Evolutionary conservation across 805 yeast genomes (phyloP).

Genomic region (Kregervanrija fluxuum): DNA sequence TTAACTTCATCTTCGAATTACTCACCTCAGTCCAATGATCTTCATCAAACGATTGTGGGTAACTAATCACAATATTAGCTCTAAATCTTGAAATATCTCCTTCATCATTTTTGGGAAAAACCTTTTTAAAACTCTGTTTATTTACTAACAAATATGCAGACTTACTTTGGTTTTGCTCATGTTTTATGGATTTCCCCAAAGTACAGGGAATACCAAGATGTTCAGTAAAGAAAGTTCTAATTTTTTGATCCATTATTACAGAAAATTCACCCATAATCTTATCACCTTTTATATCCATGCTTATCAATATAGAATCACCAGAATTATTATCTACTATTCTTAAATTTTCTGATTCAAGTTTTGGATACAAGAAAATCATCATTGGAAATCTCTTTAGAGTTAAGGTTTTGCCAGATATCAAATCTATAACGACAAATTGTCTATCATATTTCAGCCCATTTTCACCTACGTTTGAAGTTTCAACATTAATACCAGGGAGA

Average conservation of each 20-base stretch:
- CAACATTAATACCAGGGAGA: slow-evolving; percentile 29
- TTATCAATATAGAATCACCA: no score
- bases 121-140: slow-evolving; percentile 22
- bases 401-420: slow-evolving; percentile 21
- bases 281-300: no score
- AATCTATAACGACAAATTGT: slow-evolving; percentile 30
- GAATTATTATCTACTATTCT: not conserved
- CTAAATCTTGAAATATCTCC: slow-evolving; percentile 23
- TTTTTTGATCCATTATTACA: slow-evolving; percentile 14
- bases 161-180: slow-evolving; percentile 24
- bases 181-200: slow-evolving; percentile 19
- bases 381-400: slow-evolving; percentile 27
- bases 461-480: slow-evolving; percentile 20
- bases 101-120: slow-evolving; percentile 3
- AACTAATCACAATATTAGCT: slow-evolving; percentile 31
- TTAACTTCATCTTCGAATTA: slow-evolving; percentile 11
- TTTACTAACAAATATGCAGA: slow-evolving; percentile 33
- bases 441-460: slow-evolving; percentile 35
- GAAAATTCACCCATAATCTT: slow-evolving; percentile 6
- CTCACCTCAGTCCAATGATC: slow-evolving; percentile 28
- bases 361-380: slow-evolving; percentile 32
- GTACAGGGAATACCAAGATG: slow-evolving; percentile 30
- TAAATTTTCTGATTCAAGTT: slow-evolving; percentile 10
- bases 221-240: slow-evolving; percentile 21
- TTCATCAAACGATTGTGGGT: slow-evolving; percentile 28